Conservation (phyloP, 768 basidiomycete species). For the Pisolithus tinctorius region DNA sequence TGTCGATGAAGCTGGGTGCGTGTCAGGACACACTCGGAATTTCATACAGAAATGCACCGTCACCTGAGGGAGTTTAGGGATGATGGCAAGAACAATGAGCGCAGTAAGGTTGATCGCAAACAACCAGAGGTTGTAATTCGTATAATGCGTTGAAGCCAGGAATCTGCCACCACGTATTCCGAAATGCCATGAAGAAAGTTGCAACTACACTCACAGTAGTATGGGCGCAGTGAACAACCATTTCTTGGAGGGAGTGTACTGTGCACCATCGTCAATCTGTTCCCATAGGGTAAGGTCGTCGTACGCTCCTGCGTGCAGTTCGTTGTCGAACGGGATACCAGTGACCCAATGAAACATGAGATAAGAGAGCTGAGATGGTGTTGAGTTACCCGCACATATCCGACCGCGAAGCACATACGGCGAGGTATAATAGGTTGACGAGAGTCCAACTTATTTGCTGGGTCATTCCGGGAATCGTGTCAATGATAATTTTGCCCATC, state of each 20-base stretch:
- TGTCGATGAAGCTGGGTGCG: constrained; percentile 66
- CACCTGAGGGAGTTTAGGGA: constrained; percentile 95
- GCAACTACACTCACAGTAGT: constrained; percentile 55
- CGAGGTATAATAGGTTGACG: constrained; percentile 85
- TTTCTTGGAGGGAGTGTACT: constrained; percentile 97
- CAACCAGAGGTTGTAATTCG: constrained; percentile 89
- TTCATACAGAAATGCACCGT: constrained; percentile 14
- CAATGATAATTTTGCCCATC: constrained; percentile 85
- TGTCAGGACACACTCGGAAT: constrained; percentile 10
- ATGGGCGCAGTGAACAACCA: constrained; percentile 91
- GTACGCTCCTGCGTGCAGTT: constrained; percentile 86
- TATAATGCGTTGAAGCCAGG: constrained; percentile 96
- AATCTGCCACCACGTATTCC: constrained; percentile 53
- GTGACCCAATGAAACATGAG: constrained; percentile 99
- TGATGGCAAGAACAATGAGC: constrained; percentile 67
- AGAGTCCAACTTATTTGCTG: constrained; percentile 95
- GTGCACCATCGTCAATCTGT: constrained; percentile 97
- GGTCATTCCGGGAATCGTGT: constrained; percentile 90
- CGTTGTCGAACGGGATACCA: constrained; percentile 90
- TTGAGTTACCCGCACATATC: background rate
- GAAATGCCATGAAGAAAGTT: background rate
- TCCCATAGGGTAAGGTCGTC: constrained; percentile 99
- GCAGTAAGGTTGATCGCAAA: constrained; percentile 89
- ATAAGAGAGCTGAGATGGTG: constrained; percentile 68
- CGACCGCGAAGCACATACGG: constrained; percentile 43